Conservation (phyloP, 1,284 basidiomycete genomes). For the Ceratobasidium sp. region DNA sequence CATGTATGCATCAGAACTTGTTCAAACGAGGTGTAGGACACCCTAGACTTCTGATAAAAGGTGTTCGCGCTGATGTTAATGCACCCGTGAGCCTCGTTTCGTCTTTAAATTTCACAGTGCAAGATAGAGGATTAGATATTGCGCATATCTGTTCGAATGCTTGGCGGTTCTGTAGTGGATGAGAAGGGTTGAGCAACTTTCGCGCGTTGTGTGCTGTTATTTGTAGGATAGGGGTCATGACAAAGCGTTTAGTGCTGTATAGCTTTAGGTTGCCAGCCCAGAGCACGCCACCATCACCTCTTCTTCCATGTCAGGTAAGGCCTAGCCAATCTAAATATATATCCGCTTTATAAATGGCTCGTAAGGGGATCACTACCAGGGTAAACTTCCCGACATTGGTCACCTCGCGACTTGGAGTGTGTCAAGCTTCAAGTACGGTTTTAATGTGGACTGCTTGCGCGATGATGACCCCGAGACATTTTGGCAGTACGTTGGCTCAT, state of each 20-base stretch:
- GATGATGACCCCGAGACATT: constrained; percentile 92
- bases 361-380: constrained; percentile 28
- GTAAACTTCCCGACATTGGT: constrained; percentile 71
- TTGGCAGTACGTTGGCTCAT: constrained; percentile 83
- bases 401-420: constrained; percentile 92
- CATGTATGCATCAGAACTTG: too few species aligned
- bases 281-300: background rate
- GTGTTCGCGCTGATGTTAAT: background rate
- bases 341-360: too few species aligned
- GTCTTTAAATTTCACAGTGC: background rate
- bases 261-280: background rate
- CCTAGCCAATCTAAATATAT: too few species aligned
- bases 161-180: background rate
- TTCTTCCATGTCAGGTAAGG: too few species aligned
- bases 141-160: too few species aligned
- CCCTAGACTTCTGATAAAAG: background rate
- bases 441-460: constrained; percentile 89
- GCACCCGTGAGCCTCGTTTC: background rate
- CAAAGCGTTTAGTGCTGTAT: background rate
- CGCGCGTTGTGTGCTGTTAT: background rate
- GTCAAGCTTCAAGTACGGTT: constrained; percentile 95
- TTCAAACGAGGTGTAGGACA: too few species aligned
- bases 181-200: background rate
- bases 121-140: too few species aligned
- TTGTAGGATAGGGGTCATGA: background rate